These are phyloP conservation scores for Helicostylum pulchrum DNA, from an alignment of 192 early-diverging fungal genomes.

Conservation along the genomic window DNA sequence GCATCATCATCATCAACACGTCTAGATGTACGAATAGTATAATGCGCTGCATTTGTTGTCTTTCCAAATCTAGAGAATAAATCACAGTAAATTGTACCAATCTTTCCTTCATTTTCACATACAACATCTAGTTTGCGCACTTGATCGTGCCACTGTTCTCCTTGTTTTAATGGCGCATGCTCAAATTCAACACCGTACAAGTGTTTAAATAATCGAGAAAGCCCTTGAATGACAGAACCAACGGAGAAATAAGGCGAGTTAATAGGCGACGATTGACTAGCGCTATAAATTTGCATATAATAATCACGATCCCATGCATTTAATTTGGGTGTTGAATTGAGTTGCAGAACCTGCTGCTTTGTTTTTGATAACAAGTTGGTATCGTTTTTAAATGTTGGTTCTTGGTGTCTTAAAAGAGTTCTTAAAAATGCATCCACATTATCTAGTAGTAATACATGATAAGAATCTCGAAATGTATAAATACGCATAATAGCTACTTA, in stretches of 20 bases:
- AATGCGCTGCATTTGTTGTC: conserved; percentile 90
- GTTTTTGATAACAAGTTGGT: conserved; percentile 44
- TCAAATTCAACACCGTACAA: conserved; percentile 88
- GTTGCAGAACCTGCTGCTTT: conserved; percentile 28
- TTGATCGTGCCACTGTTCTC: conserved; percentile 90
- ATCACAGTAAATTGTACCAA: conserved; percentile 95
- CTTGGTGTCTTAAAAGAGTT: conserved; percentile 59
- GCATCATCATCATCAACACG: conserved; percentile 79
- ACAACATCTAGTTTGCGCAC: conserved; percentile 90
- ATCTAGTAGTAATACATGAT: conserved; percentile 33
- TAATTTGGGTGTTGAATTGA: conserved; percentile 25
- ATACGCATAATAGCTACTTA: conserved; percentile 18
- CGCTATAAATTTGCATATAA: conserved; percentile 51
- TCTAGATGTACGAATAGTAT: conserved; percentile 88
- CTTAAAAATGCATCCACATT: conserved; percentile 84
- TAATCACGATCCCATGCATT: conserved; percentile 85
- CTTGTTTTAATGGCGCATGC: conserved; percentile 60
- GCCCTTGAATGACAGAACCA: conserved; percentile 80
- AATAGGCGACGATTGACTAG: conserved; percentile 38
- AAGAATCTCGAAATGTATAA: background rate
- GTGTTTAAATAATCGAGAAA: conserved; percentile 79
- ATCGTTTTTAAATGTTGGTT: conserved; percentile 53
- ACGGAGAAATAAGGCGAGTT: conserved; percentile 75
- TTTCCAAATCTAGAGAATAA: conserved; percentile 75
- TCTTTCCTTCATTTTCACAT: conserved; percentile 78